Conservation (phyloP, 2,329 filamentous ascomycete species). For the Fusarium sp. region DNA sequence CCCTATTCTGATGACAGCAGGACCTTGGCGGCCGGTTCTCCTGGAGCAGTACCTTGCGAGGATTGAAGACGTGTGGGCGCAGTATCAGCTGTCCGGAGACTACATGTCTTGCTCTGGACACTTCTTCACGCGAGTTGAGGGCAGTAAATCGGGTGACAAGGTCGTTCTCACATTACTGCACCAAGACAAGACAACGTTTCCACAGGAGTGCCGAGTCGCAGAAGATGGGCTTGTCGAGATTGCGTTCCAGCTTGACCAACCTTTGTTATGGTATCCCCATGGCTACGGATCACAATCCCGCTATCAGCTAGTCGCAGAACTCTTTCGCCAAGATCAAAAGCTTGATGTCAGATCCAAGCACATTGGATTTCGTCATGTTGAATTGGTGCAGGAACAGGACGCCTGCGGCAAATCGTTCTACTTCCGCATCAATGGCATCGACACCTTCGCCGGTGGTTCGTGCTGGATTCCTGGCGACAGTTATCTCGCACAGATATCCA, state of each 20-base stretch:
- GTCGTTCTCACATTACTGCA: background rate
- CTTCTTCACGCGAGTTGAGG: background rate
- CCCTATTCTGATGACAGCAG: constrained; percentile 70
- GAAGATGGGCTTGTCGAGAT: background rate
- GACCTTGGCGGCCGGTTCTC: constrained; percentile 74
- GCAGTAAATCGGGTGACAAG: background rate
- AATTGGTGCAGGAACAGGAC: background rate
- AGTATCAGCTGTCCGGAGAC: background rate
- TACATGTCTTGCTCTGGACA: background rate
- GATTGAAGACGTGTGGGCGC: constrained; percentile 68
- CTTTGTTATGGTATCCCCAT: background rate
- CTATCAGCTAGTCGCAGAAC: background rate
- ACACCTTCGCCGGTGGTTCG: constrained; percentile 80
- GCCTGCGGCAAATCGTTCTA: constrained; percentile 64
- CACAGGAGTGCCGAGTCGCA: background rate
- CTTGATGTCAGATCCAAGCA: background rate
- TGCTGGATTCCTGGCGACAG: constrained; percentile 85
- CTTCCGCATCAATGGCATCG: constrained; percentile 78
- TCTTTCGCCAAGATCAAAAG: background rate
- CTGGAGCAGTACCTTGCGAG: constrained; percentile 72
- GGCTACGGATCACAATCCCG: background rate
- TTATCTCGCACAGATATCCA: constrained; percentile 69
- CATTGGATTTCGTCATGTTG: background rate
- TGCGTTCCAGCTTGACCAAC: background rate
- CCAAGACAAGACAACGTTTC: background rate